Base-by-base conservation (phyloP, 805 yeast species). In the Lipomyces spencermartinsiae region DNA sequence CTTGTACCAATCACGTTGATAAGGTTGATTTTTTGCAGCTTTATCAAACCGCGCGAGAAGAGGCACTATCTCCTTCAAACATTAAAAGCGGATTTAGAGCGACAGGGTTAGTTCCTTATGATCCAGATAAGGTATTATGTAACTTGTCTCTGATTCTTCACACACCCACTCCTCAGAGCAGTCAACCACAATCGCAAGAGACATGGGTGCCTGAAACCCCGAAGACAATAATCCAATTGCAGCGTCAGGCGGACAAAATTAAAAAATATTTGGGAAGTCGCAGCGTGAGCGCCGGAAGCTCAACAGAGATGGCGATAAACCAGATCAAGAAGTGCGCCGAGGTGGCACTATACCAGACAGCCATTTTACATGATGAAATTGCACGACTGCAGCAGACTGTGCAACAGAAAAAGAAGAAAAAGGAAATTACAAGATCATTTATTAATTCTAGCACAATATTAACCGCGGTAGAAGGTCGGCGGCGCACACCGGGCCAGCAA, bases 71-170 rank as follows among this genome's bases (percentile, higher is more conserved):
- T 39, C 46, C 46, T n/a, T n/a, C n/a, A n/a, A n/a, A n/a, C n/a
- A n/a, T n/a, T n/a, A n/a, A n/a, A n/a, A n/a, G n/a, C n/a, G n/a
- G n/a, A n/a, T n/a, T n/a, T n/a, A n/a, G n/a, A n/a, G n/a, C n/a
- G n/a, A n/a, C n/a, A n/a, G n/a, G 53, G 53, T 46, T 46, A 46
- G 53, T 46, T 46, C 53, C 53, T 46, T 46, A 46, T 46, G 53
- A 46, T 46, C 53, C 53, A 46, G 53, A 4, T 46, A 10, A 46
- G 53, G 53, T 14, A 46, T 5, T 46, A 46, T 6, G 53, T 46
- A 46, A 46, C 53, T 46, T 46, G 53, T 46, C 53, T 6, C 53
- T 46, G 53, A 46, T 46, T 46, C 53, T 46, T 46, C 53, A 46
- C 14, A 46, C 53, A 14, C 53, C 53, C 53, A 46, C 53, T 46